phyloP scores from a whole-genome alignment of 345 rosid genomes.

The Eucalyptus leucophloia region DNA sequence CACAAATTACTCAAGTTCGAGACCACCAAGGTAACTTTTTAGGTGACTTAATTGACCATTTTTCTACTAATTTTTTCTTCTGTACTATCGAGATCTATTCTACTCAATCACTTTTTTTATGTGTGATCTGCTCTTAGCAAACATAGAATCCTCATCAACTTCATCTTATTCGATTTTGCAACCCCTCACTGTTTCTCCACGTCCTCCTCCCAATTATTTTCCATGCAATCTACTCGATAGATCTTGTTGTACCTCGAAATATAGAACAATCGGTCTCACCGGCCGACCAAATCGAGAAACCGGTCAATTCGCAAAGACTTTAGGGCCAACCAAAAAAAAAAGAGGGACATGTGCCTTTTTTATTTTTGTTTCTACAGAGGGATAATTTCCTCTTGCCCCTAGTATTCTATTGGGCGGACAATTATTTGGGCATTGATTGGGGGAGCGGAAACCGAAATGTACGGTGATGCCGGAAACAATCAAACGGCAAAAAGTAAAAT shows the following conservation, averaged over 20 bases:
- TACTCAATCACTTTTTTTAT: accelerated
- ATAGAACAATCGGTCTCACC: neutral
- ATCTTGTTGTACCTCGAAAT: neutral
- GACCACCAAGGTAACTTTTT: accelerated
- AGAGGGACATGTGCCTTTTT: neutral
- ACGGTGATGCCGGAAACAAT: neutral
- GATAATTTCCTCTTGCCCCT: neutral
- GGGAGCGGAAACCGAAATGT: neutral
- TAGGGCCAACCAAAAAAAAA: too few species aligned
- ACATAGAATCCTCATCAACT: accelerated
- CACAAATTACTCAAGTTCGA: accelerated
- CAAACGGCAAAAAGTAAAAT: neutral
- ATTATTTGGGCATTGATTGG: neutral
- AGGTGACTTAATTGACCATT: neutral
- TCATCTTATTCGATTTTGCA: neutral
- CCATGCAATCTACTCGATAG: neutral
- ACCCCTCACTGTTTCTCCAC: accelerated
- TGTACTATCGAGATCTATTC: accelerated
- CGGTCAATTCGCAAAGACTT: neutral
- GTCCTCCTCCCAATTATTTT: neutral
- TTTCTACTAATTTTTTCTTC: too few species aligned
- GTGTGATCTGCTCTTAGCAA: accelerated
- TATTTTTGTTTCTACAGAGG: neutral
- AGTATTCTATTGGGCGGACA: neutral
- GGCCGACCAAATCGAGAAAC: neutral